Evolutionary conservation across 805 yeast genomes (phyloP).

Genomic region (Cyberlindnera petersonii): DNA sequence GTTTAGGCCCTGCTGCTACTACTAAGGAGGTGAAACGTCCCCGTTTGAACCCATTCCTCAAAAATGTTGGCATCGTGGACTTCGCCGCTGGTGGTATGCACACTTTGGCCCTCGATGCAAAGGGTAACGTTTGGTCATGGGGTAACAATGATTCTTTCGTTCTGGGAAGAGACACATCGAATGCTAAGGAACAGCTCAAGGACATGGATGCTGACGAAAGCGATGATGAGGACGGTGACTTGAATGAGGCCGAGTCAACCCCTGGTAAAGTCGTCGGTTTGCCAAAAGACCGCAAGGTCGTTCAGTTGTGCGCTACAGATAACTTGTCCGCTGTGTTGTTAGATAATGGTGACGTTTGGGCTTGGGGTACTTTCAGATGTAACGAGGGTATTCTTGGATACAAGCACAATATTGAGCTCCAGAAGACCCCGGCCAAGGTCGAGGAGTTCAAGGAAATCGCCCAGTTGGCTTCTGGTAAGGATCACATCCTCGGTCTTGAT

Average conservation of each 20-base stretch:
- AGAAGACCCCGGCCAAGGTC: conserved; percentile 63
- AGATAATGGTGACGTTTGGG: conserved; percentile 82
- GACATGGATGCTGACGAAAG: conserved; percentile 59
- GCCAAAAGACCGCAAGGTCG: conserved; percentile 56
- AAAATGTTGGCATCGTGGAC: conserved; percentile 70
- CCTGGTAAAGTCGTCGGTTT: conserved; percentile 73
- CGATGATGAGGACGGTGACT: conserved; percentile 71
- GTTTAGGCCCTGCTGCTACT: conserved; percentile 91
- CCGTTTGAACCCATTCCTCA: conserved; percentile 77
- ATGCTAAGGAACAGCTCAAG: conserved; percentile 57
- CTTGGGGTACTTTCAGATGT: conserved; percentile 97
- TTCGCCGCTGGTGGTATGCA: conserved; percentile 97
- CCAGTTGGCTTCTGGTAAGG: conserved; percentile 89
- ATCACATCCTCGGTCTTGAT: conserved; percentile 83
- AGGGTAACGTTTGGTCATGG: conserved; percentile 94
- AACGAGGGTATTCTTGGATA: conserved; percentile 91
- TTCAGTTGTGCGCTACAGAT: conserved; percentile 88
- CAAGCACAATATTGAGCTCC: conserved; percentile 58
- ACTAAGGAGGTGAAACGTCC: conserved; percentile 96
- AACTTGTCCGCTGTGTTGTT: conserved; percentile 79
- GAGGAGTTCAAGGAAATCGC: conserved; percentile 61
- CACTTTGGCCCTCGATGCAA: conserved; percentile 71
- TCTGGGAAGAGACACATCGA: conserved; percentile 80
- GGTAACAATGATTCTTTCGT: conserved; percentile 94
- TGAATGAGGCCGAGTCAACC: conserved; percentile 85